Conservation (phyloP, 108 stramenopile species). For the Bacterosira constricta region DNA sequence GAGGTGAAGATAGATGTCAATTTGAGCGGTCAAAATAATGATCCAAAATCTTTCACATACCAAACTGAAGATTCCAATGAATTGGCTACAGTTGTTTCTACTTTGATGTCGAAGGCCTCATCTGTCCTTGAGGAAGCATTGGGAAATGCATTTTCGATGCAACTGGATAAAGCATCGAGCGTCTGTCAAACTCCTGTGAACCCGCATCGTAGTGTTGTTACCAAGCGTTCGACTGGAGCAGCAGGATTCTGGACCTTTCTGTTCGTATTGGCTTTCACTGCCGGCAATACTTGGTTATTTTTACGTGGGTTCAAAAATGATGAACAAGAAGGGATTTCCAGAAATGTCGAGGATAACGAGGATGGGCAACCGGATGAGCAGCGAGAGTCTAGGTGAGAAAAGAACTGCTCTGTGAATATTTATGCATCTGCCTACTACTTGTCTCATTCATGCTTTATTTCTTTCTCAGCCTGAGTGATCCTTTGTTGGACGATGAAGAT, state of each 20-base stretch:
- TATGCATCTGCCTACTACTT: neutral
- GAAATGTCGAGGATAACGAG: neutral
- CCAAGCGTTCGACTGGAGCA: constrained; percentile 12
- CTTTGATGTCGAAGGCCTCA: constrained; percentile 26
- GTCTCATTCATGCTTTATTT: neutral
- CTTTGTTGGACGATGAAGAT: constrained; percentile 30
- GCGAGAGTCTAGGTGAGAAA: constrained; percentile 22
- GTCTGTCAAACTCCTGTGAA: constrained; percentile 37
- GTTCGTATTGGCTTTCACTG: constrained; percentile 32
- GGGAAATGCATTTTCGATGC: constrained; percentile 3
- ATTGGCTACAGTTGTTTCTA: constrained; percentile 26
- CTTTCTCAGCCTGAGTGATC: constrained; percentile 25
- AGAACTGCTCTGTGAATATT: neutral
- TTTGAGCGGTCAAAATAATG: constrained; percentile 4
- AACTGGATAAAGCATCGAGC: constrained; percentile 8
- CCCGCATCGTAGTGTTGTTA: constrained; percentile 17
- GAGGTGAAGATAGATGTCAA: constrained; percentile 24
- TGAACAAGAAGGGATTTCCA: neutral
- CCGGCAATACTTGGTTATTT: constrained; percentile 39
- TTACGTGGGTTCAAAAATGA: constrained; percentile 24
- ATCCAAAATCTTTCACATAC: constrained; percentile 17
- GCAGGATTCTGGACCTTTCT: constrained; percentile 46
- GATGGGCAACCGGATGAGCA: neutral
- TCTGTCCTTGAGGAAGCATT: constrained; percentile 6
- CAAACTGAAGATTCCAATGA: constrained; percentile 19